phyloP scores from a whole-genome alignment of 2,329 filamentous ascomycete species.

The Colletotrichum cuscutae region DNA sequence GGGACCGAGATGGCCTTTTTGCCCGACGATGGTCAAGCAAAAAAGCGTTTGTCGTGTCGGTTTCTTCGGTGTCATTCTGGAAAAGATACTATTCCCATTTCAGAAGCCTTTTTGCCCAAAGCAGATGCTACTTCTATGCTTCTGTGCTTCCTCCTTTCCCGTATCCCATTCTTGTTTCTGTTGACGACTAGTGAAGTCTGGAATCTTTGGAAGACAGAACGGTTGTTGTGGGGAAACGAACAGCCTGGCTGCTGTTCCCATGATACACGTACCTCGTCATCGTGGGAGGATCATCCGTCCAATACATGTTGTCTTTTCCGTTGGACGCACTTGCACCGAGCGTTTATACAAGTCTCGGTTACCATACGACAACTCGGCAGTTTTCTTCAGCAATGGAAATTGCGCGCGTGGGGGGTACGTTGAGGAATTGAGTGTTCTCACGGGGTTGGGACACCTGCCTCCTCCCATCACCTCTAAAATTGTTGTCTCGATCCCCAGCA shows the following conservation, averaged over 20 bases:
- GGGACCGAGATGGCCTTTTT: slow-evolving; percentile 23
- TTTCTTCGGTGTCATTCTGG: slow-evolving; percentile 7
- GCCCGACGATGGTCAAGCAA: slow-evolving; percentile 13
- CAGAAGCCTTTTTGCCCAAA: slow-evolving; percentile 17
- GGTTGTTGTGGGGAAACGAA: background rate
- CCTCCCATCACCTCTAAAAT: background rate
- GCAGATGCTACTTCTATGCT: background rate
- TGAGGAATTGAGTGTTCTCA: background rate
- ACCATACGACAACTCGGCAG: background rate
- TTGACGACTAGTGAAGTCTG: background rate
- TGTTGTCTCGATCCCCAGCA: background rate
- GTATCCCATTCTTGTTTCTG: background rate
- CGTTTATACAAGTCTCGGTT: slow-evolving; percentile 1
- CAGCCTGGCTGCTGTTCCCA: background rate
- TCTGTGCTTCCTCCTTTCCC: background rate
- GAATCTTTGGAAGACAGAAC: background rate
- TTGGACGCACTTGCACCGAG: slow-evolving; percentile 15
- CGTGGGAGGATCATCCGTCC: background rate
- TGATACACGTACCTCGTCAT: slow-evolving; percentile 27
- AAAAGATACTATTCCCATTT: slow-evolving; percentile 15
- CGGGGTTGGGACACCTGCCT: background rate
- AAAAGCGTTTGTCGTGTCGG: slow-evolving; percentile 1
- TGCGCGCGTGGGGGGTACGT: background rate
- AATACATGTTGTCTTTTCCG: slow-evolving; percentile 2
- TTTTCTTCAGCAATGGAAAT: slow-evolving; percentile 14